A percentile compares a stretch with the other conserved stretches of the same genome.
phyloP scores from a whole-genome alignment of 208 protist genomes.

The Naegleria gruberi region DNA sequence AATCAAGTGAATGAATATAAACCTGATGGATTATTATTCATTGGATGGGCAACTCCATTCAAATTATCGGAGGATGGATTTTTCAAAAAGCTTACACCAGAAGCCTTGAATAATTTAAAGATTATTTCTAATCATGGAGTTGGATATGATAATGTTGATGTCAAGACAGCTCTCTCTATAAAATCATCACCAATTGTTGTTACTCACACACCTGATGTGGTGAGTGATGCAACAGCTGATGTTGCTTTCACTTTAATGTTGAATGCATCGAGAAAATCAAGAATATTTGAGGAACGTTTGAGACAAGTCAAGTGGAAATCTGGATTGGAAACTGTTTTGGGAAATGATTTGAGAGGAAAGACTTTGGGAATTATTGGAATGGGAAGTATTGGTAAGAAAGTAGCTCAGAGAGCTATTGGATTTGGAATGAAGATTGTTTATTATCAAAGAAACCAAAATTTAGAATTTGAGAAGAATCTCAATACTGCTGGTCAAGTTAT shows the following conservation, averaged over 20 bases:
- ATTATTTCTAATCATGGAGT: background rate
- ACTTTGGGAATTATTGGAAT: constrained; percentile 22
- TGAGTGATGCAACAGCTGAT: constrained; percentile 1
- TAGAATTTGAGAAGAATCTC: background rate
- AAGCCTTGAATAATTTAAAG: background rate
- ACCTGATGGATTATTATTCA: background rate
- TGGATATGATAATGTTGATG: constrained; percentile 5
- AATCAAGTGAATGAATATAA: background rate
- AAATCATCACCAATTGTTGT: background rate
- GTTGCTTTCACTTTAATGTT: background rate
- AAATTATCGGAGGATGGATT: background rate
- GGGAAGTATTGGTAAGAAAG: constrained; percentile 23
- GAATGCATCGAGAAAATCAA: background rate
- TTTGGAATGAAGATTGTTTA: constrained; percentile 23
- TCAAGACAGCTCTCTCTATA: background rate
- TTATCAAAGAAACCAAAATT: background rate
- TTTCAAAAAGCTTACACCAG: background rate
- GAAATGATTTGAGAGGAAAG: background rate
- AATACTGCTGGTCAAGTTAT: background rate
- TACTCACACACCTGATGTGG: background rate
- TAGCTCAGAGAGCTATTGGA: background rate
- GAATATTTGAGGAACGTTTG: background rate
- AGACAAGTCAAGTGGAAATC: background rate
- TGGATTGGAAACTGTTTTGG: background rate
- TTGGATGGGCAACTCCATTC: background rate